phyloP scores from a whole-genome alignment of 1,284 basidiomycete species.

The Apiotrichum sp. region DNA sequence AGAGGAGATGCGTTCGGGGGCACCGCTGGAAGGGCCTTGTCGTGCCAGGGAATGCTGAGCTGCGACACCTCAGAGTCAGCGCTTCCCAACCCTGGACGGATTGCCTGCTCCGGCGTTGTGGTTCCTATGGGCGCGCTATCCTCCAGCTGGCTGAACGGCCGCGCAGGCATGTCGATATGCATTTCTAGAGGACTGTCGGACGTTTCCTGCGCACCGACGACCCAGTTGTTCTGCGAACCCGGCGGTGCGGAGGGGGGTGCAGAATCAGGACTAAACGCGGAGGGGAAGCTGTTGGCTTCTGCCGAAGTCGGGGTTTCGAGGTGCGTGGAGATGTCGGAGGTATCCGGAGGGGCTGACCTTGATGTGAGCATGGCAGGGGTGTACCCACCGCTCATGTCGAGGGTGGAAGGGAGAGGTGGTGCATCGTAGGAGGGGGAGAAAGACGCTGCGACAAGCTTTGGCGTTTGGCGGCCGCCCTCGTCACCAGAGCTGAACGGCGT shows the following conservation, averaged over 20 bases:
- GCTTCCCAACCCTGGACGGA: not conserved
- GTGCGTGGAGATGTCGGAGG: not conserved
- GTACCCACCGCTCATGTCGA: not conserved
- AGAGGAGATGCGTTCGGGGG: not conserved
- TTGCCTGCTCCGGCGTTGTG: not conserved
- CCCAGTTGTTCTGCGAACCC: conserved; percentile 13
- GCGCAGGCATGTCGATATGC: not conserved
- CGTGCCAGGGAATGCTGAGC: not conserved
- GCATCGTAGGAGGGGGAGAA: not conserved
- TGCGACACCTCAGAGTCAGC: not conserved
- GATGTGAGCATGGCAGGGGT: conserved; percentile 2
- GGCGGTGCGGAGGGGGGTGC: conserved; percentile 24
- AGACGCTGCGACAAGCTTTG: not conserved
- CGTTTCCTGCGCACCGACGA: not conserved
- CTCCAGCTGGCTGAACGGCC: too few relatives aligned
- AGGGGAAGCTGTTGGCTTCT: conserved; percentile 8
- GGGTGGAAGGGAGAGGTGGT: not conserved
- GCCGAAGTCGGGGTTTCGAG: not conserved
- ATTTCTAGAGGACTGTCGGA: not conserved
- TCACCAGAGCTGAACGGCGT: not conserved
- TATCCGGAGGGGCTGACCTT: not conserved
- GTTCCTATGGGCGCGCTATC: too few relatives aligned
- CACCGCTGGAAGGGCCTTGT: conserved; percentile 1
- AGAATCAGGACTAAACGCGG: conserved; percentile 33
- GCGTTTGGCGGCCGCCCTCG: not conserved